phyloP scores from a whole-genome alignment of 257 asterid genomes.

The Voacanga thouarsii region DNA sequence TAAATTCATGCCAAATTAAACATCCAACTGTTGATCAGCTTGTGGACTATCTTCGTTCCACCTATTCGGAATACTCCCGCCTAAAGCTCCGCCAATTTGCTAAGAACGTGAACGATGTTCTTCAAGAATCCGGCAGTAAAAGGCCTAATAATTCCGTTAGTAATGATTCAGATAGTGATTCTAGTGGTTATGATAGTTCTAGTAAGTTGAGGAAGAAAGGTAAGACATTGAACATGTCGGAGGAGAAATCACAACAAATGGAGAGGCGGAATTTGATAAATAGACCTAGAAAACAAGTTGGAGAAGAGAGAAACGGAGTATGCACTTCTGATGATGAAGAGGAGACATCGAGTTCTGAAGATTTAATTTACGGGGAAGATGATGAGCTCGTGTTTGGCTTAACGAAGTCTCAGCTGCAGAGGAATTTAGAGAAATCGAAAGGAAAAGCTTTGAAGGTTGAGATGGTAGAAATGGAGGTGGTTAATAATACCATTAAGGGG shows the following conservation, averaged over 20 bases:
- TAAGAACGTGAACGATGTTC: slow-evolving; percentile 35
- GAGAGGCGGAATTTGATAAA: slow-evolving; percentile 45
- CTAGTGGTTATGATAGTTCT: background rate
- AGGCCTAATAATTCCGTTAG: slow-evolving; percentile 7
- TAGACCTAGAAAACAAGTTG: slow-evolving; percentile 15
- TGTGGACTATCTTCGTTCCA: slow-evolving; percentile 60
- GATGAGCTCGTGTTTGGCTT: slow-evolving; percentile 62
- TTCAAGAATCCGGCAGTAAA: slow-evolving; percentile 4
- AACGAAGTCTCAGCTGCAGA: slow-evolving; percentile 59
- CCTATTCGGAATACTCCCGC: slow-evolving; percentile 50
- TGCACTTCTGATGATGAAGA: slow-evolving; percentile 26
- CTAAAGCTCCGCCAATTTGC: slow-evolving; percentile 48
- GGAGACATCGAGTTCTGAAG: slow-evolving; percentile 51
- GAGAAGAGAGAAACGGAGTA: slow-evolving; percentile 9
- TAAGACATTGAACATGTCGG: slow-evolving; percentile 28
- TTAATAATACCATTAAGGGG: slow-evolving; percentile 25
- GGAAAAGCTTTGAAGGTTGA: slow-evolving; percentile 29
- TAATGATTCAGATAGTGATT: slow-evolving; percentile 23
- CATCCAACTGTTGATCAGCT: slow-evolving; percentile 50
- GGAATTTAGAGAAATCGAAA: slow-evolving; percentile 35
- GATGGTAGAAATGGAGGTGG: slow-evolving; percentile 29
- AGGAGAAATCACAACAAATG: slow-evolving; percentile 49
- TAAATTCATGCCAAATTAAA: slow-evolving; percentile 31
- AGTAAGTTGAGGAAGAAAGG: background rate
- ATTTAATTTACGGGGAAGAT: slow-evolving; percentile 53